These are phyloP conservation scores for Nicotiana tomentosiformis DNA, from an alignment of 257 asterid species.

Conservation along the genomic window DNA sequence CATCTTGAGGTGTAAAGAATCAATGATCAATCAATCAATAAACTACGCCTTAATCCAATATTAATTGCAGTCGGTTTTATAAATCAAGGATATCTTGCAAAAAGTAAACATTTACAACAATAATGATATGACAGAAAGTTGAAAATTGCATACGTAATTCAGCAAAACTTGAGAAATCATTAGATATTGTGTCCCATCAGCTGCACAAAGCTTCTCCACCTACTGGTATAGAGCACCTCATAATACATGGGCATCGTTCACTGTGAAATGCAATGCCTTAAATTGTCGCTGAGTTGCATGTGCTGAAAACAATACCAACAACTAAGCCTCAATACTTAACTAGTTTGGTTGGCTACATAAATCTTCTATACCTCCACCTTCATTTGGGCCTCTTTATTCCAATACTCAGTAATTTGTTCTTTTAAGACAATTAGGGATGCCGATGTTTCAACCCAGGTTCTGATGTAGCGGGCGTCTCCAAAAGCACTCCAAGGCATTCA, in stretches of 20 bases:
- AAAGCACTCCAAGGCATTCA: neutral
- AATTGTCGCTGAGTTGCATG: neutral
- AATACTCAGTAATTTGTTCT: neutral
- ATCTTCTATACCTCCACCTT: neutral
- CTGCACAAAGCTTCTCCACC: neutral
- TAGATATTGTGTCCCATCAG: conserved; percentile 1
- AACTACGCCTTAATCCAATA: neutral
- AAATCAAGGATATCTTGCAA: conserved; percentile 3
- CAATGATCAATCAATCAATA: neutral
- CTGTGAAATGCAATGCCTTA: neutral
- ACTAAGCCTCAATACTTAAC: neutral
- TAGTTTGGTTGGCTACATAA: neutral
- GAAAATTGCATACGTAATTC: neutral
- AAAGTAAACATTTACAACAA: neutral
- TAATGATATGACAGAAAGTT: neutral
- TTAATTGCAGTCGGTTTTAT: neutral
- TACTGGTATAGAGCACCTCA: neutral
- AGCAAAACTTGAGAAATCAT: neutral
- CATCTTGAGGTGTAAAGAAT: neutral
- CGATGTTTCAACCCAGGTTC: neutral
- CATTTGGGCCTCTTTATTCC: conserved; percentile 1
- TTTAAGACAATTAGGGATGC: neutral
- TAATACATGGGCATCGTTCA: neutral
- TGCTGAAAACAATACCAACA: neutral
- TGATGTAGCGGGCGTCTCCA: neutral